Evolutionary conservation across 1,139 yeast species (phyloP).

Genomic region (Yamadazyma triangularis): DNA sequence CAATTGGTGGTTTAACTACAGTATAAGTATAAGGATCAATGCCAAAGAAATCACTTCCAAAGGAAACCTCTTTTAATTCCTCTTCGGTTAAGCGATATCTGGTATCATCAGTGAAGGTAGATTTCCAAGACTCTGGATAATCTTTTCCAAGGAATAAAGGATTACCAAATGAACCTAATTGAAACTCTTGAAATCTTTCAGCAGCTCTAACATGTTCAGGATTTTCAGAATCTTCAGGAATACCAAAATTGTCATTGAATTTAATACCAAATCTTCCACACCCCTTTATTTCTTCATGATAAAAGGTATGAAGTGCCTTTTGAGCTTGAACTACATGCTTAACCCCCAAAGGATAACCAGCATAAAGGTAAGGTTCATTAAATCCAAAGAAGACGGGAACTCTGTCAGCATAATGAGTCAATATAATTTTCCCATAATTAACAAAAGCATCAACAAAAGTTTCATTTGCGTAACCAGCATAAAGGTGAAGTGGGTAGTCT

Average conservation of each 20-base stretch:
- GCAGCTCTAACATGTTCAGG: conserved; percentile 21
- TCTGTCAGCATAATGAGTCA: conserved; percentile 27
- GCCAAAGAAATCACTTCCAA: conserved; percentile 28
- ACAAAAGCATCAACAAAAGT: conserved; percentile 26
- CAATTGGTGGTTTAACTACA: conserved; percentile 15
- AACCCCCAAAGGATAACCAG: conserved; percentile 16
- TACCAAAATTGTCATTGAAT: conserved; percentile 14
- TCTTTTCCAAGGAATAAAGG: conserved; percentile 29
- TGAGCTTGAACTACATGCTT: conserved; percentile 26
- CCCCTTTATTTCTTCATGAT: conserved; percentile 22
- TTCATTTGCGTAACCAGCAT: conserved; percentile 22
- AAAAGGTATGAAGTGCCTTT: conserved; percentile 22
- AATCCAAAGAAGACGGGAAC: conserved; percentile 29
- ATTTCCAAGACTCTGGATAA: conserved; percentile 22
- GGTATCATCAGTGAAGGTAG: conserved; percentile 15
- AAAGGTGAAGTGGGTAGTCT: conserved; percentile 7
- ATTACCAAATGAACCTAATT: conserved; percentile 23
- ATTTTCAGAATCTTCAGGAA: conserved; percentile 15
- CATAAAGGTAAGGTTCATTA: conserved; percentile 26
- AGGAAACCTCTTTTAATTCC: conserved; percentile 18
- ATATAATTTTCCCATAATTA: conserved; percentile 25
- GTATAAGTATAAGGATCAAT: conserved; percentile 31
- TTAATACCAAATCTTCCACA: conserved; percentile 21
- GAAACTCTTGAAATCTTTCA: conserved; percentile 19
- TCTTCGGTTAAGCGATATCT: conserved; percentile 17